phyloP scores from a whole-genome alignment of 768 basidiomycete genomes.

The Tremella yokohamensis region DNA sequence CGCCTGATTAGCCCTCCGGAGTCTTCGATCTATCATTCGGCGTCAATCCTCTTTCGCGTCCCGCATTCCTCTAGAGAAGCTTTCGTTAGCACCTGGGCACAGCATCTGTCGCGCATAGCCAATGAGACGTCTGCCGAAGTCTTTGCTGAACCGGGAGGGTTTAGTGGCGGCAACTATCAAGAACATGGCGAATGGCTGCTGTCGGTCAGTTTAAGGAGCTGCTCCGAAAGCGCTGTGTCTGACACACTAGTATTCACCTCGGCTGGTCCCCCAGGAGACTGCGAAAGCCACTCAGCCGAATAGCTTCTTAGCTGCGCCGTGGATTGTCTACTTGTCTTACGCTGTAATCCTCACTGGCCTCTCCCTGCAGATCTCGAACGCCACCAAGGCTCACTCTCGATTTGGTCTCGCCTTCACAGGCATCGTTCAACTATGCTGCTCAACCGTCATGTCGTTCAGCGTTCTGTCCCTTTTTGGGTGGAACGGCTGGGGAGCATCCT shows the following conservation, averaged over 20 bases:
- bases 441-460: conserved; percentile 88
- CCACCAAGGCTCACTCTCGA: conserved; percentile 73
- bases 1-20: neutral
- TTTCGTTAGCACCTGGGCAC: conserved; percentile 29
- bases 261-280: neutral
- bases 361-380: conserved; percentile 40
- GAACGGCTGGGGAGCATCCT: conserved; percentile 40
- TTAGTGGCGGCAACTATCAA: conserved; percentile 22
- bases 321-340: conserved; percentile 33
- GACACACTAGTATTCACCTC: neutral
- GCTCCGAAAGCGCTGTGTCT: neutral
- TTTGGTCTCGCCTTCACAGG: conserved; percentile 90
- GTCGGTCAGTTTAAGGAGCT: conserved; percentile 25
- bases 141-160: conserved; percentile 27
- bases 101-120: conserved; percentile 6
- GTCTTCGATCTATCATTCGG: conserved; percentile 25
- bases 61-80: conserved; percentile 3
- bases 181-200: conserved; percentile 28
- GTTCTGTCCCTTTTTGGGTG: conserved; percentile 84
- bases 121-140: neutral
- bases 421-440: conserved; percentile 81
- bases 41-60: conserved; percentile 25
- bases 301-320: conserved; percentile 8
- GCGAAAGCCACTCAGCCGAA: conserved; percentile 6
- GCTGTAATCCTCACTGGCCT: conserved; percentile 36